Conservation (phyloP, 2,329 filamentous ascomycete species). For the Curvularia lunata region DNA sequence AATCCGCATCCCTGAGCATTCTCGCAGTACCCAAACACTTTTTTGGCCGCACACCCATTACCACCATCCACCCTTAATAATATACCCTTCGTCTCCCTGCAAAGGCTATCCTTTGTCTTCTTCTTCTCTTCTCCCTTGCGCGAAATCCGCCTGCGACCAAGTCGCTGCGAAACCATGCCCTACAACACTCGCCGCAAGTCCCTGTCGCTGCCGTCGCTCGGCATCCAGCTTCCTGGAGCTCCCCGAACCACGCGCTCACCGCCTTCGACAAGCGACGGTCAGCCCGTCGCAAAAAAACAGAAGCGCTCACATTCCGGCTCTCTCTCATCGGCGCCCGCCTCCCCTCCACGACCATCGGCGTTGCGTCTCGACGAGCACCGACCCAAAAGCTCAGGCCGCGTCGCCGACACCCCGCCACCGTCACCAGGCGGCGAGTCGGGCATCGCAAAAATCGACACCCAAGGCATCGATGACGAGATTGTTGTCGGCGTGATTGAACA, state of each 20-base stretch:
- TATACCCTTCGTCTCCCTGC: constrained; percentile 18
- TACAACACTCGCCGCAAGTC: constrained; percentile 98
- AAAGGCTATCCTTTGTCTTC: constrained; percentile 8
- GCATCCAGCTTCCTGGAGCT: constrained; percentile 75
- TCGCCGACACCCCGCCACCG: constrained; percentile 76
- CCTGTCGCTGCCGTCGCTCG: constrained; percentile 87
- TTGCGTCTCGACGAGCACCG: constrained; percentile 56
- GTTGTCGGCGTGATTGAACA: constrained; percentile 89
- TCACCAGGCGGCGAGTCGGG: constrained; percentile 66
- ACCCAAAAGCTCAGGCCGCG: constrained; percentile 53
- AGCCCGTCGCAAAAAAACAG: constrained; percentile 64
- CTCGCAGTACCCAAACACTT: constrained; percentile 42
- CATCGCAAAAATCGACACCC: constrained; percentile 71
- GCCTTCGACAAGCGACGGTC: constrained; percentile 62
- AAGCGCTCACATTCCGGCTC: constrained; percentile 75
- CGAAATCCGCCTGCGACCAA: constrained; percentile 17
- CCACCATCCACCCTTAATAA: constrained; percentile 35
- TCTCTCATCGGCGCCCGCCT: constrained; percentile 51
- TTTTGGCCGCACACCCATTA: constrained; percentile 29
- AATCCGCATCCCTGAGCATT: constrained; percentile 42
- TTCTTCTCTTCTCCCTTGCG: constrained; percentile 9
- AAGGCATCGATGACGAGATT: constrained; percentile 91
- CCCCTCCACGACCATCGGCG: constrained; percentile 54
- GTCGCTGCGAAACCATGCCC: constrained; percentile 66
- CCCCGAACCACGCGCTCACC: constrained; percentile 63